Evolutionary conservation across 2,329 filamentous ascomycete genomes (phyloP).

Genomic region (Botrytis tulipae): DNA sequence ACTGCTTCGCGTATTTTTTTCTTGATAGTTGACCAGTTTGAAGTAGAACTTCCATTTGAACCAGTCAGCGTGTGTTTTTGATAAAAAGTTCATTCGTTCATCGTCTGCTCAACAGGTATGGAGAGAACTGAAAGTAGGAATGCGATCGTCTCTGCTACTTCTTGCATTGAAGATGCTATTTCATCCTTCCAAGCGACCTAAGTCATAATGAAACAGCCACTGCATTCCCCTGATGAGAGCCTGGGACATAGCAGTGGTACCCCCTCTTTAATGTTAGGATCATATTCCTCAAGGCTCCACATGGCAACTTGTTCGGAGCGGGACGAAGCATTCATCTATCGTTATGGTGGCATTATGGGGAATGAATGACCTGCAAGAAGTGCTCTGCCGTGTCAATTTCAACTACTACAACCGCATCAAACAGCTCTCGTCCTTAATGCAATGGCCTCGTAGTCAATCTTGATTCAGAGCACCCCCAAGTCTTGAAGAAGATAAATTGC

Average conservation of each 20-base stretch:
- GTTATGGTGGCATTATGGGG: not conserved
- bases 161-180: not conserved
- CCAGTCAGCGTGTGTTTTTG: not conserved
- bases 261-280: not conserved
- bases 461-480: not conserved
- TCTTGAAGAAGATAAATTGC: not conserved
- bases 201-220: not conserved
- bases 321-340: too few relatives aligned
- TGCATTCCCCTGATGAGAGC: not conserved
- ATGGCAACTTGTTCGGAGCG: not conserved
- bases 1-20: not conserved
- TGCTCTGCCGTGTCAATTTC: not conserved
- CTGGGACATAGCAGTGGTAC: not conserved
- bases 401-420: slow-evolving; percentile 7
- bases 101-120: not conserved
- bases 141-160: too few relatives aligned
- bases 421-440: not conserved
- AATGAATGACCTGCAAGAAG: not conserved
- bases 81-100: not conserved
- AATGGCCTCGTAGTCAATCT: not conserved
- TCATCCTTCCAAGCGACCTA: too few relatives aligned
- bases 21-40: not conserved
- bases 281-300: not conserved
- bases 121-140: not conserved
- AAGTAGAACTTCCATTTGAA: not conserved